Base-by-base conservation (phyloP, 73 alveolate species). In the Symbiodinium natans region DNA sequence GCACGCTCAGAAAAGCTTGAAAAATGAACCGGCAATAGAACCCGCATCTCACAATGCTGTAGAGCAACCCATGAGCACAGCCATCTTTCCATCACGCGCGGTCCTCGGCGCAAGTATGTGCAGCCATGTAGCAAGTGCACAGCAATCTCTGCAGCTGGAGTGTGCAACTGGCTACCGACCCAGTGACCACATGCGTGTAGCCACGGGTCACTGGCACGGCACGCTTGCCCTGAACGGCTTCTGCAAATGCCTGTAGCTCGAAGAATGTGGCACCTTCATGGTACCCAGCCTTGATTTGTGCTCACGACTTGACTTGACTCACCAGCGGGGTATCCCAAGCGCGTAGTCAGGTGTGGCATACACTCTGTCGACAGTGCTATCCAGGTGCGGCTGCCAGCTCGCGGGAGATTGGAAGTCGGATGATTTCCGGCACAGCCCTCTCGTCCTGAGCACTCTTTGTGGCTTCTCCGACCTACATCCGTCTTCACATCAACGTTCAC, bases 71-170 rank as follows among this genome's bases (percentile, higher is more conserved):
- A 74, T 74, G 43, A 74, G 84, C 84, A 74, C 84, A 15, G 84
- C 84, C 84, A 74, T 74, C 84, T 74, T 74, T 23, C 84, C 84
- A 29, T 74, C 84, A 8, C 84, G 84, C 23, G 84, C 84, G 31
- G 84, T 33, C 84, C 84, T 74, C 27, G 42, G 84, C 36, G 17
- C 21, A 46, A 46, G 59, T 13, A 46, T 46, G 59, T n/a, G n/a
- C 63, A 48, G 63, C 63, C 63, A 48, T 17, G 8, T 17, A 8
- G 8, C 17, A 8, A 48, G 63, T n/a, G n/a, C n/a, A n/a, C n/a
- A n/a, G n/a, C n/a, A n/a, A n/a, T n/a, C n/a, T n/a, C n/a, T n/a
- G n/a, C n/a, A n/a, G n/a, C n/a, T n/a, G n/a, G n/a, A n/a, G n/a
- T n/a, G n/a, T n/a, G n/a, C n/a, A n/a, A n/a, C n/a, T n/a, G n/a